phyloP scores from a whole-genome alignment of 169 alveolate genomes.

The Cardiosporidium cionae region DNA sequence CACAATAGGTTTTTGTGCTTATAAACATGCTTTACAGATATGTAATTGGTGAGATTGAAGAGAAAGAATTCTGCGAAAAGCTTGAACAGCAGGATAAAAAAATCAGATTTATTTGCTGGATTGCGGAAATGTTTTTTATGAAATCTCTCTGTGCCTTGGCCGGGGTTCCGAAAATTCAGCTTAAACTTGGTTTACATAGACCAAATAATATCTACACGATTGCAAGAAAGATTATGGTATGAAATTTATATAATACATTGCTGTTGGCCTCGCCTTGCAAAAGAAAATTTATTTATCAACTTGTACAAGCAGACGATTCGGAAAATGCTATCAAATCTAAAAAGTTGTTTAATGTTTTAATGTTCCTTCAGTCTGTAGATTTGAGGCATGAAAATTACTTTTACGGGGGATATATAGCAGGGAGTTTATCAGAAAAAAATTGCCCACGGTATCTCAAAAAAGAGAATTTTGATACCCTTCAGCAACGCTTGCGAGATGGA shows the following conservation, averaged over 20 bases:
- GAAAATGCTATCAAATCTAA: background rate
- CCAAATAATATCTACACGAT: background rate
- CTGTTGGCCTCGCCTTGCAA: too few relatives aligned
- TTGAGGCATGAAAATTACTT: constrained; percentile 4
- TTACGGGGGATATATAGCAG: constrained; percentile 4
- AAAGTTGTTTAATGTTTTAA: background rate
- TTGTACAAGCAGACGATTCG: background rate
- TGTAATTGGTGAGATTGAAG: background rate
- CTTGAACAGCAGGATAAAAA: background rate
- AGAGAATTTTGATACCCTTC: background rate
- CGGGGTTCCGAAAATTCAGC: constrained; percentile 8
- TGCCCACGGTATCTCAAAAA: constrained; percentile 4
- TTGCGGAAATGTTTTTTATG: background rate
- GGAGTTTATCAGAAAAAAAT: background rate
- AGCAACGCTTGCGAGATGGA: background rate
- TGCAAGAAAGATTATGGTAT: background rate
- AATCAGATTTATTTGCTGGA: background rate
- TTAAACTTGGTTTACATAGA: constrained; percentile 2
- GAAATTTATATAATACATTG: too few relatives aligned
- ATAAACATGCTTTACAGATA: background rate
- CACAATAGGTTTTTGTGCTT: too few relatives aligned
- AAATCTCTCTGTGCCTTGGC: constrained; percentile 4
- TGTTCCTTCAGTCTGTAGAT: background rate
- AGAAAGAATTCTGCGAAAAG: background rate
- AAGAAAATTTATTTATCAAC: background rate